phyloP scores from a whole-genome alignment of 1,284 basidiomycete species.

The Ceratobasidium theobromae region DNA sequence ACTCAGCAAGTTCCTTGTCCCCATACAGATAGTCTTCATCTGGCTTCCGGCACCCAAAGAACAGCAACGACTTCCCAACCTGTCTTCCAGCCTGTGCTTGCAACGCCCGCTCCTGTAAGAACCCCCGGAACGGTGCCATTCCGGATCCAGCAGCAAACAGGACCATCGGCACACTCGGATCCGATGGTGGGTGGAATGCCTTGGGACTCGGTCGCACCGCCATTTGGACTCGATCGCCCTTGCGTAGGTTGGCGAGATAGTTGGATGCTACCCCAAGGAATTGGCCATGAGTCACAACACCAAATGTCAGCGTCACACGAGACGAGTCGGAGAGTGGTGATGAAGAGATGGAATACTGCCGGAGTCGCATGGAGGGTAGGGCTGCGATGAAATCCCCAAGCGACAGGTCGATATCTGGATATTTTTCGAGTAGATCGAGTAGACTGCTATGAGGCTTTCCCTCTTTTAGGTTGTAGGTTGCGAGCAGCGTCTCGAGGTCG shows the following conservation, averaged over 20 bases:
- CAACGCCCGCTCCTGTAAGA: conserved; percentile 55
- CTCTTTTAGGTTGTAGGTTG: conserved; percentile 42
- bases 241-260: conserved; percentile 49
- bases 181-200: conserved; percentile 53
- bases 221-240: conserved; percentile 52
- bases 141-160: conserved; percentile 56
- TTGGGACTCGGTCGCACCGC: conserved; percentile 49
- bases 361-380: conserved; percentile 54
- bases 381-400: conserved; percentile 49
- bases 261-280: conserved; percentile 55
- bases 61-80: conserved; percentile 50
- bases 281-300: conserved; percentile 46
- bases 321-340: conserved; percentile 52
- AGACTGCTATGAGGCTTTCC: conserved; percentile 45
- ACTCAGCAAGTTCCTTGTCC: conserved; percentile 45
- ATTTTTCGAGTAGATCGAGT: conserved; percentile 50
- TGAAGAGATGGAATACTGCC: conserved; percentile 58
- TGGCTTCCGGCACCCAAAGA: conserved; percentile 57
- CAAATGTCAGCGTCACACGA: conserved; percentile 52
- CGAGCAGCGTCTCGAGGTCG: conserved; percentile 42
- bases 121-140: conserved; percentile 56
- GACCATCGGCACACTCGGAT: conserved; percentile 50
- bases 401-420: conserved; percentile 47
- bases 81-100: conserved; percentile 52
- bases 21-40: conserved; percentile 51